Conservation (phyloP, 2,329 filamentous ascomycete species). For the Fusarium bulbicola region DNA sequence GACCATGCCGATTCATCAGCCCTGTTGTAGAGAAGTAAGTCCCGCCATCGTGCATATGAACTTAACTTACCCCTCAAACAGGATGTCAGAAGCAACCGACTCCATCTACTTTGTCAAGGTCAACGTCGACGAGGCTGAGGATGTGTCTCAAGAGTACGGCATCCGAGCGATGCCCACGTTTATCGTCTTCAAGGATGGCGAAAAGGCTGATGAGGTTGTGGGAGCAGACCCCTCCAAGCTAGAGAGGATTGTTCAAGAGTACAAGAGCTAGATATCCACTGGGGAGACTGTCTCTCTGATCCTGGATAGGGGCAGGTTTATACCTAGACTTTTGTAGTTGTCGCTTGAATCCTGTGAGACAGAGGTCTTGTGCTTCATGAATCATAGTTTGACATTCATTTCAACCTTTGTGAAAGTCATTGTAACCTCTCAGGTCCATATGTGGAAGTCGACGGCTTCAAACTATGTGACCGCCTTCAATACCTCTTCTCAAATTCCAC, state of each 20-base stretch:
- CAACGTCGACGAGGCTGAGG: neutral
- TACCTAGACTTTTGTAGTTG: neutral
- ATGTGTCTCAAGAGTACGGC: neutral
- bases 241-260: neutral
- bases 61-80: neutral
- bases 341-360: neutral
- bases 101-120: neutral
- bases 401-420: neutral
- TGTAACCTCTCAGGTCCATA: neutral
- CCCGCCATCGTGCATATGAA: rapidly evolving
- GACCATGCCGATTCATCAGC: slow-evolving; percentile 5
- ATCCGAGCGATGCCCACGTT: slow-evolving; percentile 19
- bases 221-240: neutral
- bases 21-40: neutral
- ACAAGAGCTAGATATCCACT: neutral
- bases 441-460: too few relatives aligned
- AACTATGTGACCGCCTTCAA: rapidly evolving
- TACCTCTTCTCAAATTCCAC: rapidly evolving
- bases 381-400: too few relatives aligned
- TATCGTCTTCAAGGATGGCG: neutral
- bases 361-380: neutral
- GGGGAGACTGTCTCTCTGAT: neutral
- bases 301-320: neutral
- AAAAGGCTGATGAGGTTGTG: neutral
- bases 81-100: rapidly evolving